Evolutionary conservation across 192 early-diverging fungal species (phyloP).

Genomic region (Coemansia sp.): DNA sequence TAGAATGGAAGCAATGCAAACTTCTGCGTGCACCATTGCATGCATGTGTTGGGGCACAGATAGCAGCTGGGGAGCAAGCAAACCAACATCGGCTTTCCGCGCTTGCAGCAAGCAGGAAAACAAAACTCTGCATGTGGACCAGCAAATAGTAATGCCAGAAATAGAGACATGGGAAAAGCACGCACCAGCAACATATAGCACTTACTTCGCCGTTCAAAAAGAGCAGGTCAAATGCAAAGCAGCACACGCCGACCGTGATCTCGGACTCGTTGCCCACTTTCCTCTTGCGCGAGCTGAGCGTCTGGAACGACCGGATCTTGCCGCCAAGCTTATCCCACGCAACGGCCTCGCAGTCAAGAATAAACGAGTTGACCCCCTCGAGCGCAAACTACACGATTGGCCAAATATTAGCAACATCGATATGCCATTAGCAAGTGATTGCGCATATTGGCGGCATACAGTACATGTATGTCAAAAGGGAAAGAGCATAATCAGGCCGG

Average conservation of each 20-base stretch:
- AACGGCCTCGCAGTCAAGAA: conserved; percentile 98
- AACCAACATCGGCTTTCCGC: not conserved
- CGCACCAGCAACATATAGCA: conserved; percentile 2
- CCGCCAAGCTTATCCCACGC: conserved; percentile 91
- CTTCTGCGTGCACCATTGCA: not conserved
- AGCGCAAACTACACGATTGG: conserved; percentile 43
- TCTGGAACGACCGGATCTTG: conserved; percentile 95
- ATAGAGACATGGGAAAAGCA: not conserved
- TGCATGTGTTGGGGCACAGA: conserved; percentile 9
- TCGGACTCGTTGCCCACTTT: conserved; percentile 93
- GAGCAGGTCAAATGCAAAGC: conserved; percentile 96
- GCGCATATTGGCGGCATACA: not conserved
- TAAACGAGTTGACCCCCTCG: conserved; percentile 75
- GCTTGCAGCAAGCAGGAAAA: conserved; percentile 3
- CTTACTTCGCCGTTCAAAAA: conserved; percentile 86
- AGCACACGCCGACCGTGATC: conserved; percentile 92
- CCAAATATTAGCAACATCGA: not conserved
- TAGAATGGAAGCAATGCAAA: not conserved
- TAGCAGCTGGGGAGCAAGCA: not conserved
- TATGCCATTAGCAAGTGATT: not conserved
- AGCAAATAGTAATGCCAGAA: not conserved
- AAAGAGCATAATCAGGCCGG: not conserved
- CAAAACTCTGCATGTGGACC: not conserved
- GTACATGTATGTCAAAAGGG: not conserved
- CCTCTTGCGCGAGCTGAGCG: conserved; percentile 89